These are phyloP conservation scores for Gnomoniopsis sp. DNA, from an alignment of 2,329 filamentous ascomycete species.

Conservation along the genomic window DNA sequence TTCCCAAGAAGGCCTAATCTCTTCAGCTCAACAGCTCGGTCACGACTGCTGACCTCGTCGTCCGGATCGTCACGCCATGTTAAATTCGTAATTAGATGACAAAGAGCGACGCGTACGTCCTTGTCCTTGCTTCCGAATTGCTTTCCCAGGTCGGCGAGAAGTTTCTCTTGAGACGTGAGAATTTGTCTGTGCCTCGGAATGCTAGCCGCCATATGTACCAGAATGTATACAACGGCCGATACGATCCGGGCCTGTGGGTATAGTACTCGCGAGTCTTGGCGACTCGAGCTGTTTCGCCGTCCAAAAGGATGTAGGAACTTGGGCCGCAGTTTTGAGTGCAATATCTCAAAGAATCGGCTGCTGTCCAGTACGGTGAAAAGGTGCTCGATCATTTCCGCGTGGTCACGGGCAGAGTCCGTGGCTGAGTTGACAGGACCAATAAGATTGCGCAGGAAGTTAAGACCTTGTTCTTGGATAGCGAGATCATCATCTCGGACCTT, in stretches of 20 bases:
- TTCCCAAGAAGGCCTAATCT: slow-evolving; percentile 68
- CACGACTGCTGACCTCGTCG: slow-evolving; percentile 62
- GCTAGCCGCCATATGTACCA: slow-evolving; percentile 86
- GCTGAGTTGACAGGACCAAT: slow-evolving; percentile 61
- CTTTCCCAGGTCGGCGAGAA: slow-evolving; percentile 69
- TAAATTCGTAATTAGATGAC: slow-evolving; percentile 82
- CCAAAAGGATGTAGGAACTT: slow-evolving; percentile 52
- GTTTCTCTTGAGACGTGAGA: slow-evolving; percentile 70
- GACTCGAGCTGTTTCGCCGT: slow-evolving; percentile 33
- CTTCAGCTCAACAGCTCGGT: slow-evolving; percentile 66
- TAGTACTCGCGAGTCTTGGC: slow-evolving; percentile 41
- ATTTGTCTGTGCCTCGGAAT: slow-evolving; percentile 73
- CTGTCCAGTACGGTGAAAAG: slow-evolving; percentile 74
- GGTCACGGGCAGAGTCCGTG: slow-evolving; percentile 47
- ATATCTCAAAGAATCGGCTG: slow-evolving; percentile 74
- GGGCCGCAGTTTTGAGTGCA: slow-evolving; percentile 73
- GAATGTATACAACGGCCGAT: slow-evolving; percentile 72
- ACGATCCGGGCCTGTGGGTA: slow-evolving; percentile 68
- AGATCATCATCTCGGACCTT: slow-evolving; percentile 74
- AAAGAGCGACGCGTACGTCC: slow-evolving; percentile 73
- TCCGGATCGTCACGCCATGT: slow-evolving; percentile 74
- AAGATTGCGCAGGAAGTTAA: slow-evolving; percentile 87
- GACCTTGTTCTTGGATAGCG: slow-evolving; percentile 83
- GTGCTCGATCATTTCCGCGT: slow-evolving; percentile 77
- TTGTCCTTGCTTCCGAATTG: slow-evolving; percentile 71